Base-by-base conservation (phyloP, 805 yeast genomes). In the Tetrapisispora pingtungensis region DNA sequence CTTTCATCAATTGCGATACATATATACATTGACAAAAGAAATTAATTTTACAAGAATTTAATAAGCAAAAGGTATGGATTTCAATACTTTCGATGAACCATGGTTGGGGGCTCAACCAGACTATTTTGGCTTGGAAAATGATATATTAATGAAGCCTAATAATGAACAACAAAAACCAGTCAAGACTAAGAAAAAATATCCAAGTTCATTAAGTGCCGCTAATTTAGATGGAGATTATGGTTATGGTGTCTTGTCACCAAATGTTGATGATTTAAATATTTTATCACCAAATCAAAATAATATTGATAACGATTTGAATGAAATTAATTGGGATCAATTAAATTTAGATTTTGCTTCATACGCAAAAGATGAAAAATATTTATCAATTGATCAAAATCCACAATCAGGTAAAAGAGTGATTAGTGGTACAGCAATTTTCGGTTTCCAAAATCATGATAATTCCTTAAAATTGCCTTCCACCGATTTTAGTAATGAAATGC, bases 391-490 rank as follows among this genome's bases (percentile, higher is more conserved):
- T 13, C 36, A 36, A 19, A 26, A 35, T n/a, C 20, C n/a, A n/a
- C 38, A 34, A 15, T 89, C 82, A 57, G 63, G 40, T 13, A 37
- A 72, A 42, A 73, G 85, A 51, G 77, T 77, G 46, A 70, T 75
- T n/a, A 81, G 88, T 67, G 94, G 94, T 14, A 81, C 90, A 3
- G 93, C 85, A 2, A 83, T 84, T 19, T 84, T 84, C 60, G 94
- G 94, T 0, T 83, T 74, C 50, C 66, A 71, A 8, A 78, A 77
- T 36, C 89, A 83, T 58, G 72, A 73, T 47, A 74, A 75, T 46
- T 81, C 78, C 36, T 61, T 83, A 30, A 19, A 24, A 17, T 36
- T 42, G 10, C 41, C 45, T 31, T 31, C 13, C 14, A 14, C 33
- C 3, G 33, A 30, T 14, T 14, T 31, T 3, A 15, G 7, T 10